Evolutionary conservation across 768 basidiomycete genomes (phyloP).

Genomic region (Sporobolomyces phaffii): DNA sequence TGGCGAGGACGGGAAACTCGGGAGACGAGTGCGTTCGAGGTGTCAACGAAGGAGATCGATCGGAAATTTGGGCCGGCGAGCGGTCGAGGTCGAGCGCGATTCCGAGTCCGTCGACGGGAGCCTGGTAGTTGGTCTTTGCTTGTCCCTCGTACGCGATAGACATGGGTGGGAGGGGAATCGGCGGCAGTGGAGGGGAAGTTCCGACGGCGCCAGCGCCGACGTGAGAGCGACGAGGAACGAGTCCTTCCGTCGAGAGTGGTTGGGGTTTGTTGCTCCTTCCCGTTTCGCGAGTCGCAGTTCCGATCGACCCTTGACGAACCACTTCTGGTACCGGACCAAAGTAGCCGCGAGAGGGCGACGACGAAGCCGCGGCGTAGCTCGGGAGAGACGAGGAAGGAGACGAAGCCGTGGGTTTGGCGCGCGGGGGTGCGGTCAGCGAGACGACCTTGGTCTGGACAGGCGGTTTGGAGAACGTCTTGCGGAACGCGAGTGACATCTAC

Average conservation of each 20-base stretch:
- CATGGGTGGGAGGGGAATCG: slow-evolving; percentile 1
- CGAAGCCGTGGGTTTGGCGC: background rate
- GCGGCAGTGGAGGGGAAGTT: slow-evolving; percentile 20
- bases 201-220: slow-evolving; percentile 21
- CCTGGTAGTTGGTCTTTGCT: background rate
- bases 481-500: slow-evolving; percentile 26
- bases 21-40: background rate
- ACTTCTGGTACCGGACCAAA: background rate
- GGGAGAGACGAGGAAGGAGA: background rate
- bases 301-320: background rate
- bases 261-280: slow-evolving; percentile 20
- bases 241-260: background rate
- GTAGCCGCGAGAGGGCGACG: background rate
- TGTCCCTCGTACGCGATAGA: background rate
- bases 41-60: background rate
- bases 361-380: background rate
- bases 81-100: slow-evolving; percentile 13
- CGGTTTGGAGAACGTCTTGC: slow-evolving; percentile 20
- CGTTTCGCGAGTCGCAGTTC: background rate
- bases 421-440: background rate
- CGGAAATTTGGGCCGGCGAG: background rate
- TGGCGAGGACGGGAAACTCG: background rate
- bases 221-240: slow-evolving; percentile 13
- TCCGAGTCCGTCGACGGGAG: slow-evolving; percentile 6
- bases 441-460: background rate